Conservation (phyloP, 176 grass and related monocot genomes). For the Rhynchospora pubera region DNA sequence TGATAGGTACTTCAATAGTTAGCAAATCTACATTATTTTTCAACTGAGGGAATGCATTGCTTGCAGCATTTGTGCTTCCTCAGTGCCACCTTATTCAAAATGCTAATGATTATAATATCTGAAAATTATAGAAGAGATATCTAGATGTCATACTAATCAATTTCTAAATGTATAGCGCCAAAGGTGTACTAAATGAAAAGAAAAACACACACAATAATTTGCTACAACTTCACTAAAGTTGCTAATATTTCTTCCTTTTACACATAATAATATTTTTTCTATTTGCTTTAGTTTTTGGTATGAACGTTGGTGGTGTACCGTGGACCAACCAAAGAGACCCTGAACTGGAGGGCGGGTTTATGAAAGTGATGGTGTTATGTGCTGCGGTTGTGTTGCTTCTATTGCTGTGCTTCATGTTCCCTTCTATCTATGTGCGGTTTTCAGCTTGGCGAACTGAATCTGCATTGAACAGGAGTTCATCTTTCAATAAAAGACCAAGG, state of each 20-base stretch:
- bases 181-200: neutral
- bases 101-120: neutral
- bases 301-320: slow-evolving; percentile 91
- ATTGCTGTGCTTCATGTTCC: slow-evolving; percentile 70
- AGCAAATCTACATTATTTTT: neutral
- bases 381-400: slow-evolving; percentile 47
- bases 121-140: neutral
- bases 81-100: neutral
- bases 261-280: neutral
- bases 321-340: slow-evolving; percentile 78
- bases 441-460: slow-evolving; percentile 48
- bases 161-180: neutral
- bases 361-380: slow-evolving; percentile 83
- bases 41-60: neutral
- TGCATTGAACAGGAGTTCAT: slow-evolving; percentile 45
- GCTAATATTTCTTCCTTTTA: neutral
- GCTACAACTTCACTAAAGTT: neutral
- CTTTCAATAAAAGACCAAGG: slow-evolving; percentile 46
- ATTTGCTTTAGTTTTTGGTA: slow-evolving; percentile 61
- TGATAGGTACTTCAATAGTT: neutral
- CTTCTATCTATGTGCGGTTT: slow-evolving; percentile 60
- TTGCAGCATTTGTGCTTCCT: neutral
- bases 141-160: neutral
- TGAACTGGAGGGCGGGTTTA: slow-evolving; percentile 55
- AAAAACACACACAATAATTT: neutral